Conservation (phyloP, 805 yeast species). For the Pichia nanzhaoensis region DNA sequence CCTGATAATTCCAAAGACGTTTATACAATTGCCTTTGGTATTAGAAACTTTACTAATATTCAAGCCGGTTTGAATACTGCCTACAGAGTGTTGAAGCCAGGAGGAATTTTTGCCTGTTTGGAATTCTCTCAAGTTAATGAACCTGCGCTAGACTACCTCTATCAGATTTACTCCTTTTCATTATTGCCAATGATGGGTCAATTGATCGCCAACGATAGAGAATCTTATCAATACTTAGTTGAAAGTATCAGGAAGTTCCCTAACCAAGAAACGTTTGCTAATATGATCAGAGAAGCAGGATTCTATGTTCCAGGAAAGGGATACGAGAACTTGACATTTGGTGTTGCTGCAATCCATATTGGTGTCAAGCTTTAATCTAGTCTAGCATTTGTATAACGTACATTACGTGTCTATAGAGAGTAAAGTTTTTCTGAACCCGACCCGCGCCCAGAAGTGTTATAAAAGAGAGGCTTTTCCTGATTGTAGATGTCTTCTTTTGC, state of each 20-base stretch:
- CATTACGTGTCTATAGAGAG: too few species aligned
- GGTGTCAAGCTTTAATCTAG: conserved; percentile 71
- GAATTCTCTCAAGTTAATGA: conserved; percentile 92
- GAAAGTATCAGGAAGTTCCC: conserved; percentile 93
- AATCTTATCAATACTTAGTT: conserved; percentile 91
- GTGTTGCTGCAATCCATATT: conserved; percentile 92
- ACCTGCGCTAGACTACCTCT: conserved; percentile 62
- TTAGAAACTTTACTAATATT: conserved; percentile 91
- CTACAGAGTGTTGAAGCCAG: conserved; percentile 90
- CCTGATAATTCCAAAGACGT: conserved; percentile 86
- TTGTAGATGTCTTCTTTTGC: background rate
- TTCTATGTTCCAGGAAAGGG: conserved; percentile 87
- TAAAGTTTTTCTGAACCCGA: too few species aligned
- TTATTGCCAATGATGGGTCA: conserved; percentile 93
- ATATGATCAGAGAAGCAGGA: conserved; percentile 92
- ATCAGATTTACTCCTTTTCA: conserved; percentile 85
- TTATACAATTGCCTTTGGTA: conserved; percentile 95
- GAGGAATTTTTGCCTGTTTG: conserved; percentile 94
- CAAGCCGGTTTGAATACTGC: conserved; percentile 95
- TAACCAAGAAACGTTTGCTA: conserved; percentile 80
- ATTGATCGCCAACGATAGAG: conserved; percentile 89
- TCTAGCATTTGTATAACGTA: background rate
- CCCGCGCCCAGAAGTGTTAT: too few species aligned
- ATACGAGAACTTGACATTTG: conserved; percentile 89
- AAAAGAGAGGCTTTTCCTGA: conserved; percentile 8